Evolutionary conservation across 2,329 filamentous ascomycete genomes (phyloP).

Genomic region (Dothiorella sarmentorum): DNA sequence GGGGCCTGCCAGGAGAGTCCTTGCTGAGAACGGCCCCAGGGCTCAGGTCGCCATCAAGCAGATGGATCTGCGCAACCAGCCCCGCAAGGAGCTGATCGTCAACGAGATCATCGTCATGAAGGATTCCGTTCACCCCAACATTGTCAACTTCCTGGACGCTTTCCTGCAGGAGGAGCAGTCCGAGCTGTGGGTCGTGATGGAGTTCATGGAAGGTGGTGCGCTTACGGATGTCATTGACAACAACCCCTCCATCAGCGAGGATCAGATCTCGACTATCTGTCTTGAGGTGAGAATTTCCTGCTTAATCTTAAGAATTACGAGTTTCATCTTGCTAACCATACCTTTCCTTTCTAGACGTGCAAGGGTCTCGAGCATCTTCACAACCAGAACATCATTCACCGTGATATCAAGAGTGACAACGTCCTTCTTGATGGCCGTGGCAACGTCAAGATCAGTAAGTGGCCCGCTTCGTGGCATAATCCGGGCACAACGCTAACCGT

Average conservation of each 20-base stretch:
- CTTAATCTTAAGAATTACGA: too few relatives aligned
- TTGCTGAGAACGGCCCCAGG: conserved; percentile 73
- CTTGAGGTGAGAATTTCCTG: conserved; percentile 75
- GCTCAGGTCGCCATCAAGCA: conserved; percentile 98
- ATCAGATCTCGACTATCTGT: conserved; percentile 97
- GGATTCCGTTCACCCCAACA: conserved; percentile 95
- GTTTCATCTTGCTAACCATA: neutral
- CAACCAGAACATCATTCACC: conserved; percentile 94
- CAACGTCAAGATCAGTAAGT: conserved; percentile 95
- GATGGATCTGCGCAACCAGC: conserved; percentile 97
- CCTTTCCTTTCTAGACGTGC: conserved; percentile 65
- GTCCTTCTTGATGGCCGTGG: conserved; percentile 90
- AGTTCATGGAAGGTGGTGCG: conserved; percentile 98
- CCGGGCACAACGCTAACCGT: conserved; percentile 21
- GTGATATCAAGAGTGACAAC: conserved; percentile 99
- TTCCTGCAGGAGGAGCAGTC: conserved; percentile 92
- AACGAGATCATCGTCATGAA: conserved; percentile 99
- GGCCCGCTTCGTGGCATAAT: neutral
- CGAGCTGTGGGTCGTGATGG: conserved; percentile 99
- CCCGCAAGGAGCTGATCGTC: conserved; percentile 95
- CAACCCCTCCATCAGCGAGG: conserved; percentile 87
- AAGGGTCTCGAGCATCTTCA: conserved; percentile 92
- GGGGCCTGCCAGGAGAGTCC: conserved; percentile 70
- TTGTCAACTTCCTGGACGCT: conserved; percentile 97
- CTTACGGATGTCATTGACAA: conserved; percentile 99